Evolutionary conservation across 257 asterid species (phyloP).

Genomic region (Solanum arcanum): DNA sequence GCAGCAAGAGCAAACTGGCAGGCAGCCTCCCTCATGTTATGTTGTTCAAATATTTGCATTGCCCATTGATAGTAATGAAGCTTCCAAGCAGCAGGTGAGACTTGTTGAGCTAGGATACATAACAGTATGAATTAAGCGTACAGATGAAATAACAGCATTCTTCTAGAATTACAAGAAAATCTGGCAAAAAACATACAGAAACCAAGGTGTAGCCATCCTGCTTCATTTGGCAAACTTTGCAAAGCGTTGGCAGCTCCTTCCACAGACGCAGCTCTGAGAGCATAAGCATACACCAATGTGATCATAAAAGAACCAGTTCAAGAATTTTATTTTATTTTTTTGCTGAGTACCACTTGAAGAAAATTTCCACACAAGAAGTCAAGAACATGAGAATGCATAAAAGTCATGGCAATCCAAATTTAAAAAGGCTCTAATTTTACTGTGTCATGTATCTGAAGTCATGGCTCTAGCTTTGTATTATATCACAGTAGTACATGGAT

Average conservation of each 20-base stretch:
- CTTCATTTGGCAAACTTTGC: slow-evolving; percentile 68
- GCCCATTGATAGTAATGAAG: slow-evolving; percentile 92
- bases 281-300: background rate
- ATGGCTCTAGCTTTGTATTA: background rate
- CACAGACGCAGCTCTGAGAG: slow-evolving; percentile 73
- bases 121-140: slow-evolving; percentile 1
- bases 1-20: slow-evolving; percentile 83
- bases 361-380: background rate
- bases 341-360: background rate
- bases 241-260: slow-evolving; percentile 74
- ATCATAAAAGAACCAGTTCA: background rate
- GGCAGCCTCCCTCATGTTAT: slow-evolving; percentile 80
- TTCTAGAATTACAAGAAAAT: background rate
- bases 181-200: slow-evolving; percentile 39
- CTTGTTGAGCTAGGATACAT: slow-evolving; percentile 41
- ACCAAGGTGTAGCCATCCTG: slow-evolving; percentile 67
- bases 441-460: background rate
- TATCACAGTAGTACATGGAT: background rate
- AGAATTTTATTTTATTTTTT: background rate
- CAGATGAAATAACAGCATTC: background rate
- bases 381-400: background rate
- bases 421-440: background rate
- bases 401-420: background rate
- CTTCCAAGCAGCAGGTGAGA: slow-evolving; percentile 66
- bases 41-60: slow-evolving; percentile 92